A percentile compares a stretch with the other conserved stretches of the same genome.
These are phyloP conservation scores for Arctium minus DNA, from an alignment of 129 eudicot genomes.

Conservation along the genomic window DNA sequence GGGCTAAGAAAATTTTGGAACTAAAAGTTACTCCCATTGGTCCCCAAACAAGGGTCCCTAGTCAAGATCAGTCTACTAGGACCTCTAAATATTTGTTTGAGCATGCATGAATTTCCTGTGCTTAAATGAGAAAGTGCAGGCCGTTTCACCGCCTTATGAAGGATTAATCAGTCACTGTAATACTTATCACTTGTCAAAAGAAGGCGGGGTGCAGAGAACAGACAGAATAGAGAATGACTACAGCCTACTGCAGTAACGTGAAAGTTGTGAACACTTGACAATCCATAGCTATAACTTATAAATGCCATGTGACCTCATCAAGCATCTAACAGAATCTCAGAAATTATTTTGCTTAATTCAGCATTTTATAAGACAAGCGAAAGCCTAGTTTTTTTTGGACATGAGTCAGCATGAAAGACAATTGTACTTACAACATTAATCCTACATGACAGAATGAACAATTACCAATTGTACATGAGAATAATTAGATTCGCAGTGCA, in stretches of 20 bases:
- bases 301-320: background rate
- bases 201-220: background rate
- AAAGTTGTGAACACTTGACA: background rate
- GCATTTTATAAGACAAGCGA: background rate
- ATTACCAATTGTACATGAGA: background rate
- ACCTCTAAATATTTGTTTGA: background rate
- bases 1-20: background rate
- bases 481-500: background rate
- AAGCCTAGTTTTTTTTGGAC: background rate
- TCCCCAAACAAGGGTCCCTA: background rate
- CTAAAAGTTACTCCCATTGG: background rate
- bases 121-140: background rate
- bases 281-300: background rate
- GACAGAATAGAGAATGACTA: background rate
- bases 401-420: background rate
- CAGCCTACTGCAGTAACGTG: background rate
- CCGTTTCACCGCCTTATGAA: background rate
- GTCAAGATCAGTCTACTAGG: background rate
- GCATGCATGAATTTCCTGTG: background rate
- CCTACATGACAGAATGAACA: background rate
- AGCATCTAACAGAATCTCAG: background rate
- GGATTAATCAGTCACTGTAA: background rate
- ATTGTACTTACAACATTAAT: background rate
- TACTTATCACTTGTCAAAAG: background rate
- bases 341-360: background rate